A percentile compares a stretch with the other conserved stretches of the same genome.
Evolutionary conservation across 2,329 filamentous ascomycete genomes (phyloP).

Genomic region (Colletotrichum scovillei): DNA sequence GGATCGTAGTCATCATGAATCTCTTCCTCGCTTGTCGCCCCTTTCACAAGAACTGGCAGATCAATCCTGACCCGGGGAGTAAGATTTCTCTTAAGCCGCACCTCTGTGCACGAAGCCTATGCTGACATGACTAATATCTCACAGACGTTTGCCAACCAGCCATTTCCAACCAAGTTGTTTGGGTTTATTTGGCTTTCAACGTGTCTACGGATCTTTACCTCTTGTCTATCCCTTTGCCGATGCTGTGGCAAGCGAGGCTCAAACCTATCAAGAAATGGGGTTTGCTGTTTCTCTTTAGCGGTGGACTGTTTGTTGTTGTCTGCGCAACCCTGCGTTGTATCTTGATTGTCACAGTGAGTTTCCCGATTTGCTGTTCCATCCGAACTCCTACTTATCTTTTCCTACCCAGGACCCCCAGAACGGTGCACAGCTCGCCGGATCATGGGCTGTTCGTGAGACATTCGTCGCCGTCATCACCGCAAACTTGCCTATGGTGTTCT

Average conservation of each 20-base stretch:
- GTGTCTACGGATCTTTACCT: background rate
- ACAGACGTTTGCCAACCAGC: background rate
- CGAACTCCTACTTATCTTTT: background rate
- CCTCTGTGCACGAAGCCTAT: rapidly evolving
- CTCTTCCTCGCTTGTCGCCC: background rate
- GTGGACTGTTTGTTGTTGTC: background rate
- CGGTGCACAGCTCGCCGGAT: background rate
- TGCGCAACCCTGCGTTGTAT: background rate
- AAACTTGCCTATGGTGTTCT: background rate
- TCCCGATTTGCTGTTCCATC: too few species aligned
- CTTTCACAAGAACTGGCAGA: background rate
- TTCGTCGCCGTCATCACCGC: background rate
- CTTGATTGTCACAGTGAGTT: background rate
- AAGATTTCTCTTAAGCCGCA: background rate
- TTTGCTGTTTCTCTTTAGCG: background rate
- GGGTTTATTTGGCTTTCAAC: background rate
- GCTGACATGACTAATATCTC: background rate
- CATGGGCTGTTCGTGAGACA: background rate
- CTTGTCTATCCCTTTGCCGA: background rate
- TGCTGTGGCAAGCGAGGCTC: background rate
- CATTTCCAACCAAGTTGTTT: background rate
- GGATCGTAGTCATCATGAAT: background rate
- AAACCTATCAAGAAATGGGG: background rate
- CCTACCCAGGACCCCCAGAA: background rate
- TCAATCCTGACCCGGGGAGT: background rate